Evolutionary conservation across 1,284 basidiomycete genomes (phyloP).

Genomic region (Ganoderma boninense): DNA sequence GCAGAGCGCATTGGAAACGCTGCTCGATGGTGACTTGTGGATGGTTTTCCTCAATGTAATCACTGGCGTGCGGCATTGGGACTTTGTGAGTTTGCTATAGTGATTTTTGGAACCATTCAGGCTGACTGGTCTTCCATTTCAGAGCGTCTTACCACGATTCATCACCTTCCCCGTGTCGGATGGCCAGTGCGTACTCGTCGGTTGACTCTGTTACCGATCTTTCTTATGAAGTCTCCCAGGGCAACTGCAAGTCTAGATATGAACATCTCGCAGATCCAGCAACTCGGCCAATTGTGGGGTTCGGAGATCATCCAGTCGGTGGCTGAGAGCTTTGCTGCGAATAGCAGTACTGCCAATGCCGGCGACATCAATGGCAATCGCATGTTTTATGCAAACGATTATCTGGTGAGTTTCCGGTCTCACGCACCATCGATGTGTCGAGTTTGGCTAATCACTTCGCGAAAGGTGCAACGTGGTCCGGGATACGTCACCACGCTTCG

Average conservation of each 20-base stretch:
- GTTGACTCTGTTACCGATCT: too few species aligned
- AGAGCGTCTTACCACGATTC: slow-evolving; percentile 70
- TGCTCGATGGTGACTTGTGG: slow-evolving; percentile 65
- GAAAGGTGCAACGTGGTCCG: slow-evolving; percentile 64
- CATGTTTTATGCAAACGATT: slow-evolving; percentile 74
- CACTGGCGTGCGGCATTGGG: slow-evolving; percentile 69
- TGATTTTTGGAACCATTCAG: background rate
- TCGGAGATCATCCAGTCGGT: slow-evolving; percentile 53
- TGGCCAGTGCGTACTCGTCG: slow-evolving; percentile 53
- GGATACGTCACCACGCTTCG: slow-evolving; percentile 70
- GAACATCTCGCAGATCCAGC: slow-evolving; percentile 60
- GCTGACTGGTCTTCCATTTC: background rate
- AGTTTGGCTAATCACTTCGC: background rate
- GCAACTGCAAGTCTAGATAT: slow-evolving; percentile 65
- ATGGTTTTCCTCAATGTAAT: slow-evolving; percentile 70
- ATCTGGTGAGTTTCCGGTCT: slow-evolving; percentile 55
- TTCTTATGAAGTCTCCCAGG: slow-evolving; percentile 41
- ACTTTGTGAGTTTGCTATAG: slow-evolving; percentile 57
- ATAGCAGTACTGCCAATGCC: slow-evolving; percentile 57
- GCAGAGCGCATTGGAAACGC: slow-evolving; percentile 54
- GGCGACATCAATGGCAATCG: slow-evolving; percentile 67
- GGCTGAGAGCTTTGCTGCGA: slow-evolving; percentile 48
- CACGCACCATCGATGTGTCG: background rate
- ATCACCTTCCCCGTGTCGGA: slow-evolving; percentile 69
- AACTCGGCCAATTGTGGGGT: slow-evolving; percentile 61